Evolutionary conservation across 2,329 filamentous ascomycete genomes (phyloP).

Genomic region (Gaeumannomyces tritici): DNA sequence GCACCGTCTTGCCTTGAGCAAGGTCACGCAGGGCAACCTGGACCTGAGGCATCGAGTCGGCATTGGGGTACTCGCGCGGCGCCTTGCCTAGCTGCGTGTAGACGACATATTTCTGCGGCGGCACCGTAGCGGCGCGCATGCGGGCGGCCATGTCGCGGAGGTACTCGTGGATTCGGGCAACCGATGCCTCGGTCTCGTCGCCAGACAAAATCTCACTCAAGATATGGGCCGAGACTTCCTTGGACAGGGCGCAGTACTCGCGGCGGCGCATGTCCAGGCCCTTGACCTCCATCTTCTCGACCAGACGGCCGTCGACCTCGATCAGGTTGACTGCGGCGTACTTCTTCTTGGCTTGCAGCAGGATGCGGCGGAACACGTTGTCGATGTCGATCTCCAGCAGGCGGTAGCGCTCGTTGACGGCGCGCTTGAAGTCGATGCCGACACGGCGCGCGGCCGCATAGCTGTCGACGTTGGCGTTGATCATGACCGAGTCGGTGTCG

Average conservation of each 20-base stretch:
- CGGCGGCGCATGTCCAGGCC: slow-evolving; percentile 95
- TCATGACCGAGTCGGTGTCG: slow-evolving; percentile 99
- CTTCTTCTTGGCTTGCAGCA: slow-evolving; percentile 98
- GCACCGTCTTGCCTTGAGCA: slow-evolving; percentile 75
- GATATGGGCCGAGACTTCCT: slow-evolving; percentile 83
- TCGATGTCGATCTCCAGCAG: slow-evolving; percentile 97
- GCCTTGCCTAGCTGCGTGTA: slow-evolving; percentile 95
- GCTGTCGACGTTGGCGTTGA: slow-evolving; percentile 95
- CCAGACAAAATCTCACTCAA: slow-evolving; percentile 93
- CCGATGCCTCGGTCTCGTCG: slow-evolving; percentile 78
- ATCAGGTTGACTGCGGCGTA: slow-evolving; percentile 95
- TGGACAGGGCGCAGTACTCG: slow-evolving; percentile 92
- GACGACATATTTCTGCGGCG: slow-evolving; percentile 86
- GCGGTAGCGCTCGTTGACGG: slow-evolving; percentile 88
- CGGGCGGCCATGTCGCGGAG: slow-evolving; percentile 73
- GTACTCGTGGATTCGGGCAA: slow-evolving; percentile 89
- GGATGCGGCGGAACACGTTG: slow-evolving; percentile 86
- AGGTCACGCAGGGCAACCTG: slow-evolving; percentile 89
- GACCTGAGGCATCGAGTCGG: slow-evolving; percentile 90
- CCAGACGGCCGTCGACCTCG: slow-evolving; percentile 77
- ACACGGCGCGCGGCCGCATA: slow-evolving; percentile 85
- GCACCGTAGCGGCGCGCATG: slow-evolving; percentile 74
- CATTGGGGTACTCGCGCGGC: slow-evolving; percentile 89
- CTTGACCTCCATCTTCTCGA: slow-evolving; percentile 96
- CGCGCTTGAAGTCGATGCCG: slow-evolving; percentile 87